Evolutionary conservation across 2,329 filamentous ascomycete genomes (phyloP), one percentile per base, ranked within the genome.

Genomic region (Trichoderma sp.): DNA sequence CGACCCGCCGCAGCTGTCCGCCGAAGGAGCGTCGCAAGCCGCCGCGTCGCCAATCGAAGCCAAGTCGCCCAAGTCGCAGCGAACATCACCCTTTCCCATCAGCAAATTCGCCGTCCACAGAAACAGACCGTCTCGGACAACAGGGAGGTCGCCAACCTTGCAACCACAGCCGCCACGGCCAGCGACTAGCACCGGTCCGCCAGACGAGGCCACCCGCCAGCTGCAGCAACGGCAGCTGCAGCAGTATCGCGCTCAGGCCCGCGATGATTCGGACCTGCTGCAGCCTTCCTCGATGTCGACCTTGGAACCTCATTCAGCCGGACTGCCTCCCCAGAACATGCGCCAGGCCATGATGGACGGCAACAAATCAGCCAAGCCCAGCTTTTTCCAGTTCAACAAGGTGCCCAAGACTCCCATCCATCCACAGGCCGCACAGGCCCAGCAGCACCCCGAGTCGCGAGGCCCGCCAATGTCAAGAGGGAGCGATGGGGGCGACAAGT

Each of bases 381-480:
- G 84, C 74, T 86, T 87, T 78, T 86, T 86, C 76, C 83, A 85
- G 77, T 87, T 87, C 78, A 82, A 81, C 73, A 87, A 87, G 75
- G 78, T 78, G 26, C 79, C 82, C 74, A 85, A 83, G 74, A 79
- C 83, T 66, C 80, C 81, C 61, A 84, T 82, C 68, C 78, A 79
- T 59, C 74, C 75, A 63, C 77, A 75, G 63, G 71, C 67, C 47
- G 73, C 74, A 74, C 69, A 72, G 32, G 65, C 75, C 59, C 78
- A 80, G 69, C 80, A 81, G 67, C 76, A 81, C 70, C 75, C 78
- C 57, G 81, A 82, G 69, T 78, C 80, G 59, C 80, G 81, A 73
- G 77, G 79, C 74, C 81, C 82, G 73, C 77, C 76, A 73, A 80
- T 82, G 77, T 80, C 82, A 66, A 81, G 81, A 76, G 82, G 77